These are phyloP conservation scores for Cryptomeria japonica DNA, from an alignment of 75 land plant species.

Conservation along the genomic window DNA sequence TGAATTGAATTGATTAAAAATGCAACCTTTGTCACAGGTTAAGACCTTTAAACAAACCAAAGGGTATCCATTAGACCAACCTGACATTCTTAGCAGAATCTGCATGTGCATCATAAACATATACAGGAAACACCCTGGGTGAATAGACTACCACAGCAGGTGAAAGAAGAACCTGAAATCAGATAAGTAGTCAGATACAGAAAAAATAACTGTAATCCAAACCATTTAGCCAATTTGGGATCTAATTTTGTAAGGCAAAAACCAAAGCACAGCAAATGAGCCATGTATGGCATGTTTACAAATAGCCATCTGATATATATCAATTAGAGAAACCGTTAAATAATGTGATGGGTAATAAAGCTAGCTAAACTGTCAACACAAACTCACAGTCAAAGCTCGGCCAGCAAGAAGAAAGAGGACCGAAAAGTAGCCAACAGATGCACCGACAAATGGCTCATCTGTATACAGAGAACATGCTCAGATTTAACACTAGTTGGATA, in stretches of 20 bases:
- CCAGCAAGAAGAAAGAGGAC: slow-evolving; percentile 95
- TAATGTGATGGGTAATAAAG: background rate
- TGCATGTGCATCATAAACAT: slow-evolving; percentile 99
- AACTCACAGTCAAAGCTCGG: slow-evolving; percentile 90
- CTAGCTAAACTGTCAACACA: background rate
- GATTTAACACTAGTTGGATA: background rate
- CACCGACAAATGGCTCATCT: slow-evolving; percentile 98
- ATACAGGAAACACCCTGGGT: slow-evolving; percentile 97
- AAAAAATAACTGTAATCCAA: background rate
- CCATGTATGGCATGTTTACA: background rate
- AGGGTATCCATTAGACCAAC: slow-evolving; percentile 29
- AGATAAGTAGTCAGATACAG: background rate
- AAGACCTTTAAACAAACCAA: background rate
- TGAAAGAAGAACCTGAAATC: slow-evolving; percentile 87
- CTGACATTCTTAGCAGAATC: slow-evolving; percentile 99
- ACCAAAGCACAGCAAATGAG: background rate
- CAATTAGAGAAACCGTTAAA: background rate
- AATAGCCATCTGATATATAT: background rate
- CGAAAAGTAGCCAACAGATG: slow-evolving; percentile 97
- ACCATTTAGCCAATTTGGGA: too few relatives aligned
- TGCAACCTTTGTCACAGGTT: background rate
- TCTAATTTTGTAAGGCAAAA: background rate
- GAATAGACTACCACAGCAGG: slow-evolving; percentile 99
- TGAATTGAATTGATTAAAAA: background rate
- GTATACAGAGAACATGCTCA: slow-evolving; percentile 19